Percentiles rank a stretch among this genome's conserved stretches.
Conservation (phyloP, 2,329 filamentous ascomycete species). For the Monosporascus cannonballus region DNA sequence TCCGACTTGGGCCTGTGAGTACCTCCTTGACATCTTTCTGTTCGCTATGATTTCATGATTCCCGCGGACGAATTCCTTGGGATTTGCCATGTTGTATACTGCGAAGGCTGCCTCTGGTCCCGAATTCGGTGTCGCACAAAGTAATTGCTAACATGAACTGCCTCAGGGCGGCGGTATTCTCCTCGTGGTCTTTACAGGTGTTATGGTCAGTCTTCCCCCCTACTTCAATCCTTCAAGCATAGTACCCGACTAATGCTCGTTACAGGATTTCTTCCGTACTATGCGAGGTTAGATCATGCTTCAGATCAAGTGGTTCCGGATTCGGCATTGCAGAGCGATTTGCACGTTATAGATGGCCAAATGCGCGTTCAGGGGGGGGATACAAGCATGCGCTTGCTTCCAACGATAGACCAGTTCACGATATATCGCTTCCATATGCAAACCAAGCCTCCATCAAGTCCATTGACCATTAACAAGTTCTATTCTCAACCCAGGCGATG, state of each 20-base stretch:
- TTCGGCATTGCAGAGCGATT: constrained; percentile 2
- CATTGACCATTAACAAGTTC: no score
- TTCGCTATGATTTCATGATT: no score
- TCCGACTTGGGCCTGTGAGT: constrained; percentile 51
- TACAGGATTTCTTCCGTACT: constrained; percentile 18
- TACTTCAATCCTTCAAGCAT: background rate
- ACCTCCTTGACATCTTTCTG: background rate
- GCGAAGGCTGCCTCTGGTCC: no score
- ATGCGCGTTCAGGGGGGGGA: constrained; percentile 7
- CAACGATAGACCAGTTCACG: background rate
- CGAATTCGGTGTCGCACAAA: background rate
- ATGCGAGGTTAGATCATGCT: constrained; percentile 10
- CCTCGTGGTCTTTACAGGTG: constrained; percentile 78
- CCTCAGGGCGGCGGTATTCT: constrained; percentile 46
- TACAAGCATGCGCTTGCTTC: background rate
- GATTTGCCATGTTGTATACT: no score
- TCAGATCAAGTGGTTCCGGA: background rate
- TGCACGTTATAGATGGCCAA: constrained; percentile 6
- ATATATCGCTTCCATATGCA: background rate
- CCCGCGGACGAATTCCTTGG: background rate
- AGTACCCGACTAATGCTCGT: constrained; percentile 1
- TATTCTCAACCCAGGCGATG: background rate
- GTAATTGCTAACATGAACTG: background rate
- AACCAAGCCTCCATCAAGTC: no score
- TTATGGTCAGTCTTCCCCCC: constrained; percentile 46